Evolutionary conservation across 1,139 yeast species (phyloP).

Genomic region (Sugiyamaella novakii): DNA sequence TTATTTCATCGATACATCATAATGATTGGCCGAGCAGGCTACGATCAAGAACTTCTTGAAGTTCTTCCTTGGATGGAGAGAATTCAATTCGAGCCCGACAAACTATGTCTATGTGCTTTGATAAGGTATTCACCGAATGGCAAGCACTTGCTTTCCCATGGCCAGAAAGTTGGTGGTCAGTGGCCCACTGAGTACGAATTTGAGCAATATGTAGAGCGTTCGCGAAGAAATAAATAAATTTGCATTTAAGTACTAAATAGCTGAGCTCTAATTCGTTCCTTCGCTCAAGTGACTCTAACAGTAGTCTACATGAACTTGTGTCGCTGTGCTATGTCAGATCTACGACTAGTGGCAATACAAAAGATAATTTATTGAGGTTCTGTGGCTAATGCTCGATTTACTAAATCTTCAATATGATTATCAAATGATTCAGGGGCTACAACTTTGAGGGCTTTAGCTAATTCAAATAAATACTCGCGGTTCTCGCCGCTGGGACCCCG

Average conservation of each 20-base stretch:
- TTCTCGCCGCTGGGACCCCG: slow-evolving; percentile 84
- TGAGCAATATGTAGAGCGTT: slow-evolving; percentile 2
- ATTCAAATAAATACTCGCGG: slow-evolving; percentile 62
- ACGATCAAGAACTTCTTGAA: slow-evolving; percentile 53
- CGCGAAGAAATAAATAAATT: background rate
- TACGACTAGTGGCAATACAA: too few species aligned
- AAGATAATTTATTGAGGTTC: slow-evolving; percentile 2
- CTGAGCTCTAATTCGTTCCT: too few species aligned
- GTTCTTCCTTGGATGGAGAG: slow-evolving; percentile 62
- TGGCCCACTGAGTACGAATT: slow-evolving; percentile 40
- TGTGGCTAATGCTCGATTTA: slow-evolving; percentile 19
- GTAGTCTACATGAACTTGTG: too few species aligned
- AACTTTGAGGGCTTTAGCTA: slow-evolving; percentile 56
- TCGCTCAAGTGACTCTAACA: too few species aligned
- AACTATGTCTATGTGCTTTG: slow-evolving; percentile 37
- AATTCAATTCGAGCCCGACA: slow-evolving; percentile 52
- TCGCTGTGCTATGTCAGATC: too few species aligned
- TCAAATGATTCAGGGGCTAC: slow-evolving; percentile 48
- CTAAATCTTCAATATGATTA: slow-evolving; percentile 43
- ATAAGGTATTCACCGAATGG: slow-evolving; percentile 40
- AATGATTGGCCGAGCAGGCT: slow-evolving; percentile 52
- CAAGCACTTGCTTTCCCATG: slow-evolving; percentile 34
- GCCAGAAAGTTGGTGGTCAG: slow-evolving; percentile 32
- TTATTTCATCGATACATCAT: slow-evolving; percentile 57
- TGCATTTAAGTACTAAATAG: too few species aligned